These are phyloP conservation scores for Candida loeiensis DNA, from an alignment of 805 yeast genomes.

Conservation along the genomic window DNA sequence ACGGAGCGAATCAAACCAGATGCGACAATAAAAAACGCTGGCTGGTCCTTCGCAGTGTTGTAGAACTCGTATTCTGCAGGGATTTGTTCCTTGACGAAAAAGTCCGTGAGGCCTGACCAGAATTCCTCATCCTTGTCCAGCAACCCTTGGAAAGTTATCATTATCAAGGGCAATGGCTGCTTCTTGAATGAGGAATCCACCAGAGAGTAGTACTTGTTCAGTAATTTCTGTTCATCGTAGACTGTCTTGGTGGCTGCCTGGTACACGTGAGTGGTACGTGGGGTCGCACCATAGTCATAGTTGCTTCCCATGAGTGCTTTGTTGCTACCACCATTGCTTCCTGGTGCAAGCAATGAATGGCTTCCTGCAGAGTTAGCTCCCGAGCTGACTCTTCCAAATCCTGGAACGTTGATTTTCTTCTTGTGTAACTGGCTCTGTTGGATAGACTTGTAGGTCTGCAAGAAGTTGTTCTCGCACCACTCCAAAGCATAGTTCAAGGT, in stretches of 20 bases:
- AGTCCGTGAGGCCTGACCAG: slow-evolving; percentile 63
- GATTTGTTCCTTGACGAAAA: slow-evolving; percentile 46
- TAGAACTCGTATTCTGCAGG: slow-evolving; percentile 45
- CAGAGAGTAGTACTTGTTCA: slow-evolving; percentile 48
- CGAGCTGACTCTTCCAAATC: slow-evolving; percentile 10
- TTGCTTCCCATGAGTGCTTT: slow-evolving; percentile 13
- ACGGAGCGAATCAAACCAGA: slow-evolving; percentile 39
- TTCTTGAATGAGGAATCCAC: slow-evolving; percentile 31
- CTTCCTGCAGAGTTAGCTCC: background rate
- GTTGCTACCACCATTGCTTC: slow-evolving; percentile 7
- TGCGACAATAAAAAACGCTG: slow-evolving; percentile 57
- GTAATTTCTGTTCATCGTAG: slow-evolving; percentile 38
- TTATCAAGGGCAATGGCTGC: slow-evolving; percentile 61
- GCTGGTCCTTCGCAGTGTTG: slow-evolving; percentile 42
- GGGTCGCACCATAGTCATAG: slow-evolving; percentile 42
- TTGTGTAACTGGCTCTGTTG: slow-evolving; percentile 19
- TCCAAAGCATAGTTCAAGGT: slow-evolving; percentile 86
- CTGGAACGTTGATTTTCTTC: slow-evolving; percentile 13
- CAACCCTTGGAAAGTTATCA: slow-evolving; percentile 62
- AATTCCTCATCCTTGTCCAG: slow-evolving; percentile 47
- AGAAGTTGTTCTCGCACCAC: slow-evolving; percentile 93
- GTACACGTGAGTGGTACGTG: slow-evolving; percentile 49
- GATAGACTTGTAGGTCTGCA: slow-evolving; percentile 53
- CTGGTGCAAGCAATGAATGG: background rate
- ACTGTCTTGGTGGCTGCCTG: slow-evolving; percentile 50